Evolutionary conservation across 2,329 filamentous ascomycete species (phyloP).

Genomic region (Elsinoe ampelina): DNA sequence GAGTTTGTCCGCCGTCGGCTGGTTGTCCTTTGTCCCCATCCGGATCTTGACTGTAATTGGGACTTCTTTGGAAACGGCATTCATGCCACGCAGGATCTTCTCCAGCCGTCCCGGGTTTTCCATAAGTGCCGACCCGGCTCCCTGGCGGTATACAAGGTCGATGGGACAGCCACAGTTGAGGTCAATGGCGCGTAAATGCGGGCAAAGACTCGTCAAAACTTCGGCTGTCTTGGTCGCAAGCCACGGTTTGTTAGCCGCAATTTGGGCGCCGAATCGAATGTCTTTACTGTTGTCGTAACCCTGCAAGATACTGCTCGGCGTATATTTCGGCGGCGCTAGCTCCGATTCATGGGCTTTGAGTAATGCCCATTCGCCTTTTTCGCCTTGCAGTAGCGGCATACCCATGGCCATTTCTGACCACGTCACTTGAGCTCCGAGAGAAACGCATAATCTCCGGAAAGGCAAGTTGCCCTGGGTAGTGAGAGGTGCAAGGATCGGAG

Average conservation of each 20-base stretch:
- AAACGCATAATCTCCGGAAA: slow-evolving; percentile 81
- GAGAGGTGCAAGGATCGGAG: slow-evolving; percentile 83
- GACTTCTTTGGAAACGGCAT: slow-evolving; percentile 77
- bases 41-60: slow-evolving; percentile 93
- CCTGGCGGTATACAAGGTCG: slow-evolving; percentile 80
- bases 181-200: slow-evolving; percentile 81
- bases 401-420: slow-evolving; percentile 99
- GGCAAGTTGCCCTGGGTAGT: slow-evolving; percentile 96
- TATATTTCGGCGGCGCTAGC: slow-evolving; percentile 59
- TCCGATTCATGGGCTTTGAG: slow-evolving; percentile 88
- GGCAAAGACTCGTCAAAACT: slow-evolving; percentile 63
- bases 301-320: slow-evolving; percentile 51
- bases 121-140: slow-evolving; percentile 85
- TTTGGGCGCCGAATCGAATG: slow-evolving; percentile 82
- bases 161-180: slow-evolving; percentile 97
- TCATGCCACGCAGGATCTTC: slow-evolving; percentile 94
- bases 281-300: slow-evolving; percentile 77
- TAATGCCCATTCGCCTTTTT: slow-evolving; percentile 87
- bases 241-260: slow-evolving; percentile 88
- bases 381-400: slow-evolving; percentile 77
- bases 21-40: slow-evolving; percentile 73
- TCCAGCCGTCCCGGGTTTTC: slow-evolving; percentile 81
- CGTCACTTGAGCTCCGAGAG: slow-evolving; percentile 82
- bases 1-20: slow-evolving; percentile 70
- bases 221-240: slow-evolving; percentile 82